Evolutionary conservation across 257 asterid species (phyloP).

Genomic region (Penstemon barbatus): DNA sequence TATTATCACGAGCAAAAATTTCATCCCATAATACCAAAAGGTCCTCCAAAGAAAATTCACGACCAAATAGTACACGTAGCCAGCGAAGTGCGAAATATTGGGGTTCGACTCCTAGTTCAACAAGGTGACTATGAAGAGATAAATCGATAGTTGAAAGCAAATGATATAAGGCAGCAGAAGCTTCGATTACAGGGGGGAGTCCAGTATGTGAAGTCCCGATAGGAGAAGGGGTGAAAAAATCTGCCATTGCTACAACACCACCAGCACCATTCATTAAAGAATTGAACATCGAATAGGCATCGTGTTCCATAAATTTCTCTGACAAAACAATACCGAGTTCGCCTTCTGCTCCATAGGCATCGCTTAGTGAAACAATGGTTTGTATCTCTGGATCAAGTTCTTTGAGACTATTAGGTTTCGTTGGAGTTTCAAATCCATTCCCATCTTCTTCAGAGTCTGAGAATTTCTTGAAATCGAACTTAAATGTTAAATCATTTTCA

Average conservation of each 20-base stretch:
- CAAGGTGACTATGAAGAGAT: constrained; percentile 80
- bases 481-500: constrained; percentile 66
- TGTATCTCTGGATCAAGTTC: constrained; percentile 76
- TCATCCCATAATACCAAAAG: constrained; percentile 84
- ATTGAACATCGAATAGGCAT: constrained; percentile 86
- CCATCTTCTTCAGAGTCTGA: constrained; percentile 51
- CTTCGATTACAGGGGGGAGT: constrained; percentile 83
- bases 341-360: constrained; percentile 94
- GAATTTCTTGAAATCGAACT: constrained; percentile 75
- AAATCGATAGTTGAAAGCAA: constrained; percentile 78
- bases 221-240: constrained; percentile 67
- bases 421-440: constrained; percentile 35
- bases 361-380: constrained; percentile 62
- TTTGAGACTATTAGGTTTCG: constrained; percentile 38
- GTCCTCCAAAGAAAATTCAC: constrained; percentile 81
- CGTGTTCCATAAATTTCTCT: constrained; percentile 88
- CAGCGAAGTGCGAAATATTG: constrained; percentile 88
- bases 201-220: constrained; percentile 51
- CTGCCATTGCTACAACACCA: constrained; percentile 82
- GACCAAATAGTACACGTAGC: constrained; percentile 88
- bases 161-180: constrained; percentile 73
- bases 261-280: constrained; percentile 79
- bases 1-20: constrained; percentile 62
- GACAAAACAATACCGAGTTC: constrained; percentile 87
- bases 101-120: constrained; percentile 92